Conservation (phyloP, 306 rosid species). For the Carpinus viminea region DNA sequence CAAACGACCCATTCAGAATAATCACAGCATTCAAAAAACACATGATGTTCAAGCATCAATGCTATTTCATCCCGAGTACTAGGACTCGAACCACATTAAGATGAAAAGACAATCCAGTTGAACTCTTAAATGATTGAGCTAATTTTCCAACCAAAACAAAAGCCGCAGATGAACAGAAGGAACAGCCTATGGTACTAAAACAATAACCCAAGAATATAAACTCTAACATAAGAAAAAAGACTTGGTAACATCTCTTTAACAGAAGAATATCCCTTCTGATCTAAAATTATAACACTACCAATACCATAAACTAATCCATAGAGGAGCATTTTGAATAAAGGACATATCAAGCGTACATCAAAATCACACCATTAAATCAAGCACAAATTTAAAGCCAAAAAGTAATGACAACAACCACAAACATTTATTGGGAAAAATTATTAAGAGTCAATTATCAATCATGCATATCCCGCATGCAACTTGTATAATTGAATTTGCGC, state of each 20-base stretch:
- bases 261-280: background rate
- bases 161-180: background rate
- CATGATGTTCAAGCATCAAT: background rate
- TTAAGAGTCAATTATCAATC: background rate
- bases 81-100: background rate
- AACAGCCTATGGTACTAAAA: background rate
- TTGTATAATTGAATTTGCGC: background rate
- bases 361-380: background rate
- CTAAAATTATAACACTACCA: no score
- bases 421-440: background rate
- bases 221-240: background rate
- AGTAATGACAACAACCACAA: background rate
- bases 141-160: background rate
- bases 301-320: background rate
- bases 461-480: background rate
- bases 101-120: background rate
- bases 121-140: background rate
- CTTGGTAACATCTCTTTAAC: background rate
- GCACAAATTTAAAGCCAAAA: background rate
- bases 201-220: background rate
- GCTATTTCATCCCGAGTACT: background rate
- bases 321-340: background rate
- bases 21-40: background rate
- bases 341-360: background rate
- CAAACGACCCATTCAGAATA: slow-evolving; percentile 5